Percentiles rank a stretch among this genome's conserved stretches.
phyloP scores from a whole-genome alignment of 2,329 filamentous ascomycete species.

The Apiospora kogelbergensis region DNA sequence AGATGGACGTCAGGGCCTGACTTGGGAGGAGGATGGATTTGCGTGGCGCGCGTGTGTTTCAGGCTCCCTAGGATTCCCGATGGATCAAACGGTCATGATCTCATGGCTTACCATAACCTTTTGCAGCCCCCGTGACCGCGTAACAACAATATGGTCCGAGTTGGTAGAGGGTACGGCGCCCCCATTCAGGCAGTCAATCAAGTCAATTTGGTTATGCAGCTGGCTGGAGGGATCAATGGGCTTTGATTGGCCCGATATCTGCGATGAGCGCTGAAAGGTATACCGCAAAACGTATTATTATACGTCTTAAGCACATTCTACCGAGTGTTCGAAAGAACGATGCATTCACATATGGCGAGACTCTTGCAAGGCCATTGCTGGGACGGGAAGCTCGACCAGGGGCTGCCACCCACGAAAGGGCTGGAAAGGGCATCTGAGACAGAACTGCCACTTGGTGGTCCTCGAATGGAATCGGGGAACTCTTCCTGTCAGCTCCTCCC shows the following conservation, averaged over 20 bases:
- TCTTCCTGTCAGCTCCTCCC: neutral
- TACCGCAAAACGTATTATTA: neutral
- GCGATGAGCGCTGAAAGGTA: neutral
- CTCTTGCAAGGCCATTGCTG: too few species aligned
- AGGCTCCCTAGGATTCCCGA: neutral
- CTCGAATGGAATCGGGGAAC: neutral
- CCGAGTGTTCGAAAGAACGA: neutral
- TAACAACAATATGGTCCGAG: neutral
- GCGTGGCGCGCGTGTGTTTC: neutral
- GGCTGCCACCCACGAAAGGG: neutral
- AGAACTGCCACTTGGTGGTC: neutral
- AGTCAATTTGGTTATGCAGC: neutral
- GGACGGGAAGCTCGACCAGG: neutral
- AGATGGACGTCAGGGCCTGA: neutral
- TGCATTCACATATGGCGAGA: neutral
- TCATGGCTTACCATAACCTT: neutral
- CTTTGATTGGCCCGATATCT: neutral
- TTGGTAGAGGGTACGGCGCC: neutral
- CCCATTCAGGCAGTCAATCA: neutral
- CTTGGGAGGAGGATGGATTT: neutral
- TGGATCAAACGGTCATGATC: neutral
- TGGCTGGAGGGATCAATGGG: neutral
- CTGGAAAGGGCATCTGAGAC: neutral
- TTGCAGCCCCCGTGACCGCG: neutral
- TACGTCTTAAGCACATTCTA: neutral